Percentiles rank a stretch among this genome's conserved stretches.
Evolutionary conservation across 148 eudicot genomes (phyloP).

Genomic region (Rhododendron henanense): DNA sequence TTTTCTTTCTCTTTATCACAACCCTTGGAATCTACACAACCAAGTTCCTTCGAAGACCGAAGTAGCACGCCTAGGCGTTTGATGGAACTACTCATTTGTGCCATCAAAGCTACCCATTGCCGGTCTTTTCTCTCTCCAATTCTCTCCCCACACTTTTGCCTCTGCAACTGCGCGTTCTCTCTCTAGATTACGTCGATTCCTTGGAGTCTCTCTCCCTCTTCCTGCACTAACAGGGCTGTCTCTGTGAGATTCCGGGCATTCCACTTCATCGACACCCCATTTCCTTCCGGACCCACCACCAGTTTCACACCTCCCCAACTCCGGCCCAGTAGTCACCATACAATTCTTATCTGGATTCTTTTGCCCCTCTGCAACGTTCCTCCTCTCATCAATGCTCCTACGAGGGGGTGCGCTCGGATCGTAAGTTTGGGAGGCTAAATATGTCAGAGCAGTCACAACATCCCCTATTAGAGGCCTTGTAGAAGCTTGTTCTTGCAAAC

Average conservation of each 20-base stretch:
- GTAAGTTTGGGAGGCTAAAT: conserved; percentile 85
- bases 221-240: conserved; percentile 66
- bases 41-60: not conserved
- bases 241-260: conserved; percentile 48
- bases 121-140: conserved; percentile 73
- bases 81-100: conserved; percentile 37
- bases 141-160: conserved; percentile 98
- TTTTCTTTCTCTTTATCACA: not conserved
- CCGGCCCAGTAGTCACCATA: conserved; percentile 39
- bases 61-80: not conserved
- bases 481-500: conserved; percentile 96
- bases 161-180: conserved; percentile 93
- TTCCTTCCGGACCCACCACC: conserved; percentile 66
- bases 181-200: conserved; percentile 67
- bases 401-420: conserved; percentile 67
- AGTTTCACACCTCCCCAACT: conserved; percentile 52
- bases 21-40: conserved; percentile 4
- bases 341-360: conserved; percentile 46
- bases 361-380: conserved; percentile 51
- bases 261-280: conserved; percentile 58
- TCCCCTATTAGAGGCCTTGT: conserved; percentile 93
- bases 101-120: conserved; percentile 69
- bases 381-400: conserved; percentile 54
- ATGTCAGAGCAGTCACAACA: conserved; percentile 86
- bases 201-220: conserved; percentile 55